Conservation (phyloP, 2,329 filamentous ascomycete genomes). For the Pseudogymnoascus sp. region DNA sequence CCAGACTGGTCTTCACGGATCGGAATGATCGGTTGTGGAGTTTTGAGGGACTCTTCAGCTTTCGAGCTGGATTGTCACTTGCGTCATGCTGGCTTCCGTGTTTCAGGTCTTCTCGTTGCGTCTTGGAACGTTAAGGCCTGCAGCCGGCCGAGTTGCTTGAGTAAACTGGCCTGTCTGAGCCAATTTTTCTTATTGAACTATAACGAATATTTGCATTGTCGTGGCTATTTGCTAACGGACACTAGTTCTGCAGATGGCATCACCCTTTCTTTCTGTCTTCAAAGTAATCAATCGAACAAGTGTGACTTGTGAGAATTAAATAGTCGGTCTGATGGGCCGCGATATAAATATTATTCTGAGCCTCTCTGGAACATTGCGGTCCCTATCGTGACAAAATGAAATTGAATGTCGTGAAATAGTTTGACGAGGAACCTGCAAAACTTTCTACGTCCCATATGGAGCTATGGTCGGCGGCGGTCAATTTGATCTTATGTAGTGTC, state of each 20-base stretch:
- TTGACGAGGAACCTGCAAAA: background rate
- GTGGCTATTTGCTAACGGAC: conserved; percentile 2
- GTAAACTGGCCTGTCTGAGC: conserved; percentile 63
- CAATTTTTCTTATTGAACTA: conserved; percentile 11
- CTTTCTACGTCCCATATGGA: background rate
- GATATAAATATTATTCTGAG: background rate
- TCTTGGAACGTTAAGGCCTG: conserved; percentile 46
- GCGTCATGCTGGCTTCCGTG: conserved; percentile 57
- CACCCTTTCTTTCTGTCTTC: background rate
- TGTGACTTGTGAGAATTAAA: background rate
- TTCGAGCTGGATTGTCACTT: conserved; percentile 22
- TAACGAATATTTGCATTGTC: background rate
- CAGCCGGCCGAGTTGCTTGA: conserved; percentile 59
- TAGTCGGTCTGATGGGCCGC: background rate
- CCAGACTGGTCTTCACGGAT: conserved; percentile 46
- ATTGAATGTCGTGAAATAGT: background rate
- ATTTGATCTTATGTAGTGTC: background rate
- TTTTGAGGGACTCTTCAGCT: conserved; percentile 35
- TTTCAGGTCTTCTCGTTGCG: conserved; percentile 43
- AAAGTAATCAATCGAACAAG: background rate
- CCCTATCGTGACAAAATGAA: background rate
- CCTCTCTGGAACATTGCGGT: background rate
- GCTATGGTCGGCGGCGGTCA: background rate
- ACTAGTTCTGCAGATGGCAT: background rate
- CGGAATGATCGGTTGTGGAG: conserved; percentile 71